Conservation (phyloP, 163 green algal genomes). For the Volvox carteri region DNA sequence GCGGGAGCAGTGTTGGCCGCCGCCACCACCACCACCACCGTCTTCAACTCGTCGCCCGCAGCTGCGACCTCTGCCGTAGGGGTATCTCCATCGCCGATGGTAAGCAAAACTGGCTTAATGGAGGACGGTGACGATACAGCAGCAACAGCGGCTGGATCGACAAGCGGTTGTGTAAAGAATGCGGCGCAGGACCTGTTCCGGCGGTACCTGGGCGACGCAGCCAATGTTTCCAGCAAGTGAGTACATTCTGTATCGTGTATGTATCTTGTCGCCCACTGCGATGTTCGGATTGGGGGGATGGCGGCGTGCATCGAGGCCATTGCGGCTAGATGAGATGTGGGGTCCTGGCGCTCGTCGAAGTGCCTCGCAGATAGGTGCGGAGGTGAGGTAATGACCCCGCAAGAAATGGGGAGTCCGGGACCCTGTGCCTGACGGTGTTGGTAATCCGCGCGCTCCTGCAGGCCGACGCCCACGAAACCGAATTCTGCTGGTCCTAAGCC, state of each 20-base stretch:
- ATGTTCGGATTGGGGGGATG: too few relatives aligned
- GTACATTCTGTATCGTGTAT: background rate
- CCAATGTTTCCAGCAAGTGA: conserved; percentile 4
- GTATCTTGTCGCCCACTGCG: too few relatives aligned
- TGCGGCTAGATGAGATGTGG: too few relatives aligned
- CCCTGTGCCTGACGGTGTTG: too few relatives aligned
- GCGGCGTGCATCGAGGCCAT: too few relatives aligned
- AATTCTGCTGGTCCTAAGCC: conserved; percentile 2
- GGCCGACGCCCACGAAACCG: background rate
- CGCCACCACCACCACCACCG: too few relatives aligned
- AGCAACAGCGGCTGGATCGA: background rate
- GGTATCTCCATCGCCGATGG: conserved; percentile 13
- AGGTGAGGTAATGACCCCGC: too few relatives aligned
- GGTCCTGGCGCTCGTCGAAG: too few relatives aligned
- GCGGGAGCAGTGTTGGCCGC: too few relatives aligned
- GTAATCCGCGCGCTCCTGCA: too few relatives aligned
- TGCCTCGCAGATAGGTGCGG: too few relatives aligned
- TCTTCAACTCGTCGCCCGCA: background rate
- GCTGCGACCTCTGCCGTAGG: background rate
- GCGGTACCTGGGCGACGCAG: conserved; percentile 39
- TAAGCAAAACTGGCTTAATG: background rate
- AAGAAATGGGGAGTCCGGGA: too few relatives aligned
- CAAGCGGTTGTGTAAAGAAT: conserved; percentile 24
- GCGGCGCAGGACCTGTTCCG: conserved; percentile 49
- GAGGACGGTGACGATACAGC: background rate